A percentile compares a stretch with the other conserved stretches of the same genome.
phyloP scores from a whole-genome alignment of 106 monocot species.

The Platanthera guangdongensis region DNA sequence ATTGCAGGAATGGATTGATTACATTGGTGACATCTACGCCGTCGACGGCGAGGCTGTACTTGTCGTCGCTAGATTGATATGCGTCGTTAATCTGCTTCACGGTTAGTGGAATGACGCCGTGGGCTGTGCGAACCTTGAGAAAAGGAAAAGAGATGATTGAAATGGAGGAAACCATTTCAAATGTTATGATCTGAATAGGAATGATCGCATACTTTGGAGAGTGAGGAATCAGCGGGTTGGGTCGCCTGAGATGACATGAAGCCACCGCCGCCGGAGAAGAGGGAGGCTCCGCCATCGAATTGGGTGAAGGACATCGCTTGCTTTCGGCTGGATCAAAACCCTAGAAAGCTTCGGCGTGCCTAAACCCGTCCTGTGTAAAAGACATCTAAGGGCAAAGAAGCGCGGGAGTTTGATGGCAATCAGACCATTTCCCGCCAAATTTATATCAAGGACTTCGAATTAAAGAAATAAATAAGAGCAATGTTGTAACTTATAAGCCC shows the following conservation, averaged over 20 bases:
- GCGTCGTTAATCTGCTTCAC: slow-evolving; percentile 93
- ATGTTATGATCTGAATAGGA: background rate
- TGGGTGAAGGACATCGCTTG: slow-evolving; percentile 28
- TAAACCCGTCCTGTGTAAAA: background rate
- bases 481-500: too few species aligned
- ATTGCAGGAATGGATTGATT: background rate
- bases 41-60: slow-evolving; percentile 60
- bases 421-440: slow-evolving; percentile 4
- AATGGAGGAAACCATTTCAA: background rate
- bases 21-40: slow-evolving; percentile 69
- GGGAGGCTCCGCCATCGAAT: slow-evolving; percentile 43
- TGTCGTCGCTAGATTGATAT: slow-evolving; percentile 55
- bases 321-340: background rate
- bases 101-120: slow-evolving; percentile 58
- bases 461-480: too few species aligned
- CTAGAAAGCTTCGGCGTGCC: background rate
- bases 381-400: background rate
- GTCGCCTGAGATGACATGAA: slow-evolving; percentile 81
- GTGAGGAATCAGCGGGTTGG: slow-evolving; percentile 43
- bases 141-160: background rate
- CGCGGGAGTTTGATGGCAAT: background rate
- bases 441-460: too few species aligned
- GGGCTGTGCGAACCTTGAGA: slow-evolving; percentile 37
- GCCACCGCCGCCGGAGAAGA: slow-evolving; percentile 80
- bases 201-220: slow-evolving; percentile 32